Conservation (phyloP, 768 basidiomycete genomes). For the Boletus sp. region DNA sequence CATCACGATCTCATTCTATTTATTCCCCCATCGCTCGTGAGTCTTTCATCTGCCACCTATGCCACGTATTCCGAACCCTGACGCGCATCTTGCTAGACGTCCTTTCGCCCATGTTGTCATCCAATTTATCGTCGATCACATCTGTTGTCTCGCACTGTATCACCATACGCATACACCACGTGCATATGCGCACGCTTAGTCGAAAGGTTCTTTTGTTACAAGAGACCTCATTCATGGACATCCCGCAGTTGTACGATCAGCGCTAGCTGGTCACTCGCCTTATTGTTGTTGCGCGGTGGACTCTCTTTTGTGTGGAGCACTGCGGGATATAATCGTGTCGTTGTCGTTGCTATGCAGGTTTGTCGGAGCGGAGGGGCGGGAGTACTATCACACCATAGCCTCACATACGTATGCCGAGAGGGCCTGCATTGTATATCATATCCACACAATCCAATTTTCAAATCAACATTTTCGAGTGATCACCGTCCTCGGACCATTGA, state of each 20-base stretch:
- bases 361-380: constrained; percentile 16
- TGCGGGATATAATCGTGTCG: constrained; percentile 8
- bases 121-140: constrained; percentile 32
- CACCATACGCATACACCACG: constrained; percentile 34
- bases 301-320: constrained; percentile 11
- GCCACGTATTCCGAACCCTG: not conserved
- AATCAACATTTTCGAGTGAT: constrained; percentile 8
- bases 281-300: constrained; percentile 9
- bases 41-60: not conserved
- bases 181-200: constrained; percentile 37
- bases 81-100: constrained; percentile 11
- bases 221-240: constrained; percentile 14
- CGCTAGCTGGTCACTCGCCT: constrained; percentile 4
- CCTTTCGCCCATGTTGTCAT: constrained; percentile 29
- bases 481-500: constrained; percentile 14
- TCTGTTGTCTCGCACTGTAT: constrained; percentile 31
- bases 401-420: constrained; percentile 18
- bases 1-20: constrained; percentile 24
- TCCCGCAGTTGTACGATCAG: constrained; percentile 29
- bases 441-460: not conserved
- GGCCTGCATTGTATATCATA: constrained; percentile 30
- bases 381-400: constrained; percentile 24
- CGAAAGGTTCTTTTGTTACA: constrained; percentile 5
- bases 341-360: constrained; percentile 26
- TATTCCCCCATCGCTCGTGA: constrained; percentile 24